A percentile compares a stretch with the other conserved stretches of the same genome.
Evolutionary conservation across 805 yeast genomes (phyloP).

Genomic region (Candida lessepsii): DNA sequence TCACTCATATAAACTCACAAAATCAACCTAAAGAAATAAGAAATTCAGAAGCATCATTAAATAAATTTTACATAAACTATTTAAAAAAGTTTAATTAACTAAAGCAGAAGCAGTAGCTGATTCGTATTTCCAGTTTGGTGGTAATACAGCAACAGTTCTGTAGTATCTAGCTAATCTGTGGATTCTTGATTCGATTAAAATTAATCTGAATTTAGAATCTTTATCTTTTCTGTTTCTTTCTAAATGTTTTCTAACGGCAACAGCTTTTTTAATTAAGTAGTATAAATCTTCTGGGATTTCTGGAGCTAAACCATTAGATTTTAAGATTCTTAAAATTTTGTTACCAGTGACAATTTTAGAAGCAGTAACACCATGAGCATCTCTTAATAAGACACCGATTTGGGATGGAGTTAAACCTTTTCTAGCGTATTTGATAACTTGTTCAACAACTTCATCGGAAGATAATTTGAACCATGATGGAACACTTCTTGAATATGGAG

Average conservation of each 20-base stretch:
- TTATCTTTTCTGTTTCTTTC: constrained; percentile 99
- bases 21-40: no score
- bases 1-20: no score
- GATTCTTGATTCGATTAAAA: constrained; percentile 99
- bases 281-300: constrained; percentile 99
- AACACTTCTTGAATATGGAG: constrained; percentile 98
- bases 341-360: constrained; percentile 96
- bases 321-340: constrained; percentile 98
- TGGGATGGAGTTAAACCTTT: constrained; percentile 99
- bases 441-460: constrained; percentile 94
- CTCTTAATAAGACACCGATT: constrained; percentile 99
- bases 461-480: constrained; percentile 99
- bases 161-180: constrained; percentile 99
- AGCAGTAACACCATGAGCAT: constrained; percentile 99
- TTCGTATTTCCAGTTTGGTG: constrained; percentile 99
- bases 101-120: constrained; percentile 99
- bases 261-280: constrained; percentile 99
- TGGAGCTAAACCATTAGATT: constrained; percentile 99
- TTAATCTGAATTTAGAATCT: constrained; percentile 99
- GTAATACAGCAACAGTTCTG: constrained; percentile 98
- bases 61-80: constrained; percentile 5
- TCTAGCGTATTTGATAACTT: constrained; percentile 98
- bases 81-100: constrained; percentile 68
- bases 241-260: constrained; percentile 99
- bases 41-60: no score